Percentiles rank a stretch among this genome's conserved stretches.
Evolutionary conservation across 495 filamentous ascomycete species (phyloP).

Genomic region (Aspergillus ostianus): DNA sequence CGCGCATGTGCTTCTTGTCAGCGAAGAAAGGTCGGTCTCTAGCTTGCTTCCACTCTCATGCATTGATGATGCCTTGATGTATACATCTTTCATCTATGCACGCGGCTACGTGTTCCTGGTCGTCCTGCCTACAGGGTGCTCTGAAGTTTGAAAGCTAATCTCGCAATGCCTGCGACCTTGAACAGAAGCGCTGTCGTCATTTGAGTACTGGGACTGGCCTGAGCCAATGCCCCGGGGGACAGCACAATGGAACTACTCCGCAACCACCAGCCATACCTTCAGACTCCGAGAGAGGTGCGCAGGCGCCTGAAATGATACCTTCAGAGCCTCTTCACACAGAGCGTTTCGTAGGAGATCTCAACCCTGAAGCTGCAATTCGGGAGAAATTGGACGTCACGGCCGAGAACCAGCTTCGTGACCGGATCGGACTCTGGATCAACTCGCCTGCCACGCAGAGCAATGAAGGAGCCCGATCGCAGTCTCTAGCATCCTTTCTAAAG

Average conservation of each 20-base stretch:
- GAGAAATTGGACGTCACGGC: conserved; percentile 31
- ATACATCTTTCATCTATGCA: too few relatives aligned
- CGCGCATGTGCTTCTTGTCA: conserved; percentile 37
- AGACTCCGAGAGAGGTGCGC: neutral
- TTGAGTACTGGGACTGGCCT: conserved; percentile 11
- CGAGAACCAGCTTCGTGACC: conserved; percentile 35
- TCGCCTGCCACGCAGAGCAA: conserved; percentile 22
- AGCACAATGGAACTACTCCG: neutral
- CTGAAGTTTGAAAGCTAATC: neutral
- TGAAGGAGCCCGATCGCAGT: conserved; percentile 9
- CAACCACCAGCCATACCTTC: neutral
- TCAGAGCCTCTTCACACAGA: conserved; percentile 24
- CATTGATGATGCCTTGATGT: too few relatives aligned
- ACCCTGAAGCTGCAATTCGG: conserved; percentile 48
- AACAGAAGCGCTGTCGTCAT: conserved; percentile 41
- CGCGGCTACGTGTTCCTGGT: neutral
- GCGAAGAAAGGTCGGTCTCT: conserved; percentile 32
- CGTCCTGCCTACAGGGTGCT: neutral
- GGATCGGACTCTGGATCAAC: conserved; percentile 46
- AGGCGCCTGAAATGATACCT: conserved; percentile 11
- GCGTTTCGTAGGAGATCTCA: conserved; percentile 49
- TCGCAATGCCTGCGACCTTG: neutral
- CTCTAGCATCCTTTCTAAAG: conserved; percentile 27
- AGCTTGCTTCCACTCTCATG: neutral
- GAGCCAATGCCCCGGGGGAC: neutral